A percentile compares a stretch with the other conserved stretches of the same genome.
These are phyloP conservation scores for Zarea fungicola DNA, from an alignment of 2,329 filamentous ascomycete genomes.

Conservation along the genomic window DNA sequence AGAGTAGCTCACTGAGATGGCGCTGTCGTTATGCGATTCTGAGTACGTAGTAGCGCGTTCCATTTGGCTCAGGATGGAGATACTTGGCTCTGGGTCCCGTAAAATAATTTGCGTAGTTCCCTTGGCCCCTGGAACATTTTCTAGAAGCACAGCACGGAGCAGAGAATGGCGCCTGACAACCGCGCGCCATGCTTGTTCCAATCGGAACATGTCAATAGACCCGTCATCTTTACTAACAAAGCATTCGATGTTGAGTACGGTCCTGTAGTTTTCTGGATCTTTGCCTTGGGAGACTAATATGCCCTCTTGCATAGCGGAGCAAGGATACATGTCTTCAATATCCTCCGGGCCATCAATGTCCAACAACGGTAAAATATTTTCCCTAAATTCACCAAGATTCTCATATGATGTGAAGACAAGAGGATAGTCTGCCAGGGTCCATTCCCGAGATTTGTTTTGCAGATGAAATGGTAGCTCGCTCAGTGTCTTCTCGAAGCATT, in stretches of 20 bases:
- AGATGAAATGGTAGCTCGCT: neutral
- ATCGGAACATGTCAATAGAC: neutral
- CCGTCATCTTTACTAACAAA: neutral
- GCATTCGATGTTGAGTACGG: neutral
- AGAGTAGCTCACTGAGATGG: neutral
- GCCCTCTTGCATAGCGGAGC: neutral
- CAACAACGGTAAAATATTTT: neutral
- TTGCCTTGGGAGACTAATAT: neutral
- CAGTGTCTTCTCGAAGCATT: neutral
- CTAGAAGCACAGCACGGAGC: conserved; percentile 15
- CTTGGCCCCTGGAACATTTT: conserved; percentile 6
- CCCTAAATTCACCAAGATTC: neutral
- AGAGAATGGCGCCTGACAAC: conserved; percentile 15
- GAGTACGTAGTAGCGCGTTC: neutral
- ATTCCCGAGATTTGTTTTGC: neutral
- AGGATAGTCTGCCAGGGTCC: neutral
- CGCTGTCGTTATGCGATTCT: neutral
- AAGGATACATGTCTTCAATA: conserved; percentile 1
- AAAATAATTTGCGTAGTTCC: conserved; percentile 13
- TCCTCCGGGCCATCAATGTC: neutral
- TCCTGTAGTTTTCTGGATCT: neutral
- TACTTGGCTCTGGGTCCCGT: conserved; percentile 2
- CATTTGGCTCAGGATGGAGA: neutral
- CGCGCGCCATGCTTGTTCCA: conserved; percentile 11
- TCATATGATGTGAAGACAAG: neutral